Evolutionary conservation across 257 asterid genomes (phyloP), one percentile per base, ranked within the genome.

Genomic region (Jasminum sambac): DNA sequence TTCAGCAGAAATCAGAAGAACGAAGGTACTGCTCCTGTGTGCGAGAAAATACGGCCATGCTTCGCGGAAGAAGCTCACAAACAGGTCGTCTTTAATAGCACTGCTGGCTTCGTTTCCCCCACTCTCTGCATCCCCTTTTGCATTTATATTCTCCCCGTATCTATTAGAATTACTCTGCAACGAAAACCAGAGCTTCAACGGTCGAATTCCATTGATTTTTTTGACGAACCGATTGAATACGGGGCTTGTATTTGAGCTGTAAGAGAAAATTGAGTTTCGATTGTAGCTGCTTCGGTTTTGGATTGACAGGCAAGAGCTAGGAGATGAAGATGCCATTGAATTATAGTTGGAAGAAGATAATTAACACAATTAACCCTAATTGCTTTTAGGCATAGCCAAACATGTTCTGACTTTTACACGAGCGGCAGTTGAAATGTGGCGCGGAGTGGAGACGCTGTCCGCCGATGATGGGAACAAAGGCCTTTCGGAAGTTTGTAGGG

Each of bases 21-120:
- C 99, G 72, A 95, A 95, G 44, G 96, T 95, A 78, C 98, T 89
- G 73, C 96, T 97, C 58, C 98, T 80, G 78, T 89, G 98, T 11
- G 99, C 95, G 74, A 75, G 83, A 74, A 91, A 84, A 77, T 95
- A 91, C 6, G 98, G 98, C 96, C 97, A 91, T 1, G 97, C 81
- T 80, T 91, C 98, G 64, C 95, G 85, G 50, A 91, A 95, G 79
- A 92, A 95, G 12, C 81, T 73, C 74, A 95, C 97, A 72, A 95
- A 95, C 23, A 82, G 79, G 77, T 88, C 97, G 68, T 90, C 97
- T 69, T 88, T 86, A 2, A 76, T 76, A 19, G 78, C 80, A 39
- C 55, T 63, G 46, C 80, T 74, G 50, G 71, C 77, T 63, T 89
- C 92, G 30, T 70, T 67, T 40, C 64, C 79, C 48, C 39, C 84